Conservation (phyloP, 75 land plant species). For the Gnetum montanum region DNA sequence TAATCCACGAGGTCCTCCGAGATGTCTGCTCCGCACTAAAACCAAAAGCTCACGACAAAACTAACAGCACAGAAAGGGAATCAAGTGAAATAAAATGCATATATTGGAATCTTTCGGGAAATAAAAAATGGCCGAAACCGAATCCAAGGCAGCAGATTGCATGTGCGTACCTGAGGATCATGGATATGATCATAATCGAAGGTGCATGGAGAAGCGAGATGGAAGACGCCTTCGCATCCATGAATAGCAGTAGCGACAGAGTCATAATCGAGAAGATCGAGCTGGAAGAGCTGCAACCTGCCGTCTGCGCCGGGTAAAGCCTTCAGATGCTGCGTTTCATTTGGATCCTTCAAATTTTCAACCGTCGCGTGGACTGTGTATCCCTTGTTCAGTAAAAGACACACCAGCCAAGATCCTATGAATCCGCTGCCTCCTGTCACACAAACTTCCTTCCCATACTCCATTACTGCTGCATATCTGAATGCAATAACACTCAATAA, state of each 20-base stretch:
- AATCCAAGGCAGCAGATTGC: no score
- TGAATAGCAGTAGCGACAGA: slow-evolving; percentile 14
- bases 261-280: slow-evolving; percentile 26
- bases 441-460: slow-evolving; percentile 5
- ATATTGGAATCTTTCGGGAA: no score
- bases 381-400: slow-evolving; percentile 10
- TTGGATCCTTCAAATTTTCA: slow-evolving; percentile 1
- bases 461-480: no score
- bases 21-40: no score
- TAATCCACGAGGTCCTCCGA: no score
- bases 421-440: slow-evolving; percentile 19
- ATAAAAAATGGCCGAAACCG: no score
- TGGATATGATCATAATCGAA: slow-evolving; percentile 4
- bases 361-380: slow-evolving; percentile 15
- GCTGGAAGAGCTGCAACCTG: slow-evolving; percentile 20
- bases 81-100: no score
- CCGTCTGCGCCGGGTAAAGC: slow-evolving; percentile 18
- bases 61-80: no score
- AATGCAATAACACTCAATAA: no score
- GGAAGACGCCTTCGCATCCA: slow-evolving; percentile 34
- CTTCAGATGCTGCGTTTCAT: slow-evolving; percentile 13
- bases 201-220: slow-evolving; percentile 29
- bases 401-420: slow-evolving; percentile 19
- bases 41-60: no score
- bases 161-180: slow-evolving; percentile 18